Percentiles rank a stretch among this genome's conserved stretches.
These are phyloP conservation scores for Aspergillus sp. DNA, from an alignment of 2,329 filamentous ascomycete genomes.

Conservation along the genomic window DNA sequence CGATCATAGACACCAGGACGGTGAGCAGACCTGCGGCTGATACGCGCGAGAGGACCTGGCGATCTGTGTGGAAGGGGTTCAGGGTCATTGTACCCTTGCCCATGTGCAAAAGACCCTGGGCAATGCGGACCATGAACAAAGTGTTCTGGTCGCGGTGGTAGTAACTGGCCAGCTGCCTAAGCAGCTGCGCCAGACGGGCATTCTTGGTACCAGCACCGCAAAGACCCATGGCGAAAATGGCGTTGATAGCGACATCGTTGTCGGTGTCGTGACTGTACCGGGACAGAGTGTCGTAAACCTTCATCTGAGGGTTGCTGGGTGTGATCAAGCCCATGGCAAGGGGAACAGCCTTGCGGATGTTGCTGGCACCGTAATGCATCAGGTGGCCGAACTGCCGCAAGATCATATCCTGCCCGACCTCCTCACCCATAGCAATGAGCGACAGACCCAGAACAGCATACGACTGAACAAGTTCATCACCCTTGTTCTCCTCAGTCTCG, in stretches of 20 bases:
- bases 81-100: slow-evolving; percentile 96
- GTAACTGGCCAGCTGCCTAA: slow-evolving; percentile 94
- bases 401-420: slow-evolving; percentile 98
- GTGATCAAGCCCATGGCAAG: slow-evolving; percentile 95
- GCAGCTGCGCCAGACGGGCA: slow-evolving; percentile 87
- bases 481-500: slow-evolving; percentile 90
- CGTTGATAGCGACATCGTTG: slow-evolving; percentile 95
- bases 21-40: slow-evolving; percentile 85
- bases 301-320: slow-evolving; percentile 99
- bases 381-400: slow-evolving; percentile 94
- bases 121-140: slow-evolving; percentile 98
- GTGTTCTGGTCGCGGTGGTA: slow-evolving; percentile 96
- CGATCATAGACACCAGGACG: slow-evolving; percentile 89
- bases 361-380: slow-evolving; percentile 98
- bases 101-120: slow-evolving; percentile 96
- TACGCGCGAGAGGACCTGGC: slow-evolving; percentile 90
- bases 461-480: slow-evolving; percentile 90
- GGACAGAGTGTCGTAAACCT: slow-evolving; percentile 97
- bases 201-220: slow-evolving; percentile 97
- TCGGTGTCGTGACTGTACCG: slow-evolving; percentile 98
- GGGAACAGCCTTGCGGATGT: slow-evolving; percentile 94
- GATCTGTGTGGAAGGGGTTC: slow-evolving; percentile 99
- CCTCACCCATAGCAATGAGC: slow-evolving; percentile 95
- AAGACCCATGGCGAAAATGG: slow-evolving; percentile 98
- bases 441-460: slow-evolving; percentile 95